A percentile compares a stretch with the other conserved stretches of the same genome.
Evolutionary conservation across 116 monocot species (phyloP).

Genomic region (Trichopus zeylanicus): DNA sequence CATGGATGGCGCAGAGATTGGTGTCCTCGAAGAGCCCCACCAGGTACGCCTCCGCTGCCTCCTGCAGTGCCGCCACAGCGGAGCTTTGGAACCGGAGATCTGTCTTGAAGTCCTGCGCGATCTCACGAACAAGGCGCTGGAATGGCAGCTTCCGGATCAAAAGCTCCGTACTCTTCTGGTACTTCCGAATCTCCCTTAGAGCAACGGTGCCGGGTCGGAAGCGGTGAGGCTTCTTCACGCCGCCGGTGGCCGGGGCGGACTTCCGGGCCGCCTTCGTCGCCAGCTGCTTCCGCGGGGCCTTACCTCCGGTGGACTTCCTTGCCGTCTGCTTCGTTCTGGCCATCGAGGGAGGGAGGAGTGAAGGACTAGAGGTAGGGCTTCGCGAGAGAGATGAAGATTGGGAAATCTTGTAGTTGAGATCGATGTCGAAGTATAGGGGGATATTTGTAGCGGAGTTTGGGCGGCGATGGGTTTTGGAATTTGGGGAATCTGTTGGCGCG

Average conservation of each 20-base stretch:
- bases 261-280: conserved; percentile 14
- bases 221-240: conserved; percentile 7
- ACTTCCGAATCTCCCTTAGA: conserved; percentile 2
- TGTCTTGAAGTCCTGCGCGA: conserved; percentile 11
- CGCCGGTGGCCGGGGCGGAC: conserved; percentile 8
- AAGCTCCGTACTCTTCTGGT: conserved; percentile 12
- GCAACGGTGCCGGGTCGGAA: conserved; percentile 4
- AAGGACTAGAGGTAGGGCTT: not conserved
- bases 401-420: not conserved
- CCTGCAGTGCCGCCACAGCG: conserved; percentile 6
- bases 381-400: not conserved
- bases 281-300: conserved; percentile 13
- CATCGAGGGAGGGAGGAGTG: not conserved
- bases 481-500: not conserved
- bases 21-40: conserved; percentile 61
- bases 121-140: conserved; percentile 9
- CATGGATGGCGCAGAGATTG: conserved; percentile 67
- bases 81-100: conserved; percentile 11
- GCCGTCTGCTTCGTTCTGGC: conserved; percentile 11
- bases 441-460: too few species aligned
- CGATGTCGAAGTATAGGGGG: not conserved
- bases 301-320: conserved; percentile 8
- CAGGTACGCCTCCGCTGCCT: conserved; percentile 20
- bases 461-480: not conserved
- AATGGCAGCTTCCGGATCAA: not conserved